phyloP scores from a whole-genome alignment of 345 rosid species.

The Hibiscus mutabilis region DNA sequence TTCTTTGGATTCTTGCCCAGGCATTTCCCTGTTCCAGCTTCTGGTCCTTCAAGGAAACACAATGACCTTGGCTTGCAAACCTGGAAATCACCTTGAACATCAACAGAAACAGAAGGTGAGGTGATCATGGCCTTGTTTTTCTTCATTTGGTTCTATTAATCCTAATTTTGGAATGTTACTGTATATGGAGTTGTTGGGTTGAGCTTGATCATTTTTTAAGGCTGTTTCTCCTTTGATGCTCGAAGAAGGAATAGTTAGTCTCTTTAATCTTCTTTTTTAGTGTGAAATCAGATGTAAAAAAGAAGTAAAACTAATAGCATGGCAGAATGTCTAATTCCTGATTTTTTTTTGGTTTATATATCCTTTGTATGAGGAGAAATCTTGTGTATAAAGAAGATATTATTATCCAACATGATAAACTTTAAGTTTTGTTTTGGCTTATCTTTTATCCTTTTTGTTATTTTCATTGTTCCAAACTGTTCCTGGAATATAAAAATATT shows the following conservation, averaged over 20 bases:
- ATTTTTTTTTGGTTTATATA: background rate
- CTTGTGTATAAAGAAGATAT: constrained; percentile 1
- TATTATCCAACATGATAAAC: background rate
- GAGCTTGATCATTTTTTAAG: too few species aligned
- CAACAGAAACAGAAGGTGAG: background rate
- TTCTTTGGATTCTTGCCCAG: constrained; percentile 73
- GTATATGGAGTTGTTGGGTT: too few species aligned
- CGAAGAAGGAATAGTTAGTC: background rate
- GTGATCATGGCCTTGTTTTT: constrained; percentile 14
- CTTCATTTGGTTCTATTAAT: background rate
- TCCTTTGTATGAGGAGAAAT: constrained; percentile 5
- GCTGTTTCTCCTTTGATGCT: background rate
- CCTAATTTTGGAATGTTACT: too few species aligned
- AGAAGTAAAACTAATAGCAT: background rate
- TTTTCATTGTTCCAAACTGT: too few species aligned
- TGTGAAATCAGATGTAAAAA: background rate
- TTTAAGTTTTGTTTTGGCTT: background rate
- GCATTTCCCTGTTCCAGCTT: constrained; percentile 73
- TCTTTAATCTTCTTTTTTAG: background rate
- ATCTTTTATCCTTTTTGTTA: too few species aligned
- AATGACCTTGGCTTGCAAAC: constrained; percentile 69
- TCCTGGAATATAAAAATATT: too few species aligned
- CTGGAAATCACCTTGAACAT: constrained; percentile 46
- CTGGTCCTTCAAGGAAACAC: constrained; percentile 91
- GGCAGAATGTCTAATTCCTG: background rate